phyloP scores from a whole-genome alignment of 768 basidiomycete genomes.

The Hirschioporus abietinus region DNA sequence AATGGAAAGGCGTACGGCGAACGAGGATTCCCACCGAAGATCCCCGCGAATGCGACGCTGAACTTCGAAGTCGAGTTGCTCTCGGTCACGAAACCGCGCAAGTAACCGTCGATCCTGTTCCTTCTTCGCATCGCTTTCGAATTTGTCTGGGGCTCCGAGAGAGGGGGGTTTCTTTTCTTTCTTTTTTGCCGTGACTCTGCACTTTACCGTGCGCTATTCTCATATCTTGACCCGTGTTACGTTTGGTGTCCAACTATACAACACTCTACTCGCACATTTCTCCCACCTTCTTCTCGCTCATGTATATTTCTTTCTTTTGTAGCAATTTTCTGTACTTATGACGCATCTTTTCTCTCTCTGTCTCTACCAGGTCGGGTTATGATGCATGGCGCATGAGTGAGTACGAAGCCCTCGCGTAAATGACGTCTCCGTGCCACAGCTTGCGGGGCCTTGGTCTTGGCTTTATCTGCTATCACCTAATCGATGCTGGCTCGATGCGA shows the following conservation, averaged over 20 bases:
- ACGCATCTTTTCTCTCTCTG: not conserved
- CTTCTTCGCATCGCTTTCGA: not conserved
- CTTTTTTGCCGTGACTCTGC: not conserved
- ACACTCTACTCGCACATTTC: not conserved
- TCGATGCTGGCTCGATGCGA: not conserved
- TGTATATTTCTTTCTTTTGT: not conserved
- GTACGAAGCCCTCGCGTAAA: not conserved
- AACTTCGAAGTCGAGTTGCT: constrained; percentile 82
- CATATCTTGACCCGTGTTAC: not conserved
- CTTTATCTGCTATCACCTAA: not conserved
- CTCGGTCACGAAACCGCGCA: too few relatives aligned
- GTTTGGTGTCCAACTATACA: not conserved
- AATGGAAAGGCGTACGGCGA: constrained; percentile 60
- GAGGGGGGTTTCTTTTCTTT: not conserved
- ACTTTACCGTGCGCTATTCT: not conserved
- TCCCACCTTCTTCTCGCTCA: not conserved
- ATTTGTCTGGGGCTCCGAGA: not conserved
- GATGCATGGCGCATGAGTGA: too few relatives aligned
- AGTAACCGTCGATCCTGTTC: constrained; percentile 39
- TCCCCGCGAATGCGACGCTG: constrained; percentile 71
- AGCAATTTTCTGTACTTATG: not conserved
- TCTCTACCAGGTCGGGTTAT: not conserved
- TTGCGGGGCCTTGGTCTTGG: too few relatives aligned
- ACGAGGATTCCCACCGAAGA: constrained; percentile 73
- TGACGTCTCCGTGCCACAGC: not conserved